phyloP scores from a whole-genome alignment of 2,329 filamentous ascomycete species.

The Drechslerella dactyloides region DNA sequence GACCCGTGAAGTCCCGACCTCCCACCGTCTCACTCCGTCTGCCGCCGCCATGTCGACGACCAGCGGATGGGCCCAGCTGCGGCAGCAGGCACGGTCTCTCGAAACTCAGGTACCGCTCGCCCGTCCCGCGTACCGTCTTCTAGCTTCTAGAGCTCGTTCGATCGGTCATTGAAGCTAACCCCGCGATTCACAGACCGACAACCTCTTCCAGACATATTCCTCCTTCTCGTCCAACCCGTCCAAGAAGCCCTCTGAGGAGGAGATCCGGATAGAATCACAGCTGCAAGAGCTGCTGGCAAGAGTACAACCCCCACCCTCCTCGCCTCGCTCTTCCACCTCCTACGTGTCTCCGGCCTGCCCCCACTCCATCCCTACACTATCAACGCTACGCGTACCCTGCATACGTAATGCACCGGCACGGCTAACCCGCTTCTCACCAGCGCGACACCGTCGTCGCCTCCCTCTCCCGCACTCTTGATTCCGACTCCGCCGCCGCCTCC shows the following conservation, averaged over 20 bases:
- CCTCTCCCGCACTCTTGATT: slow-evolving; percentile 87
- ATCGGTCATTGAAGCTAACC: slow-evolving; percentile 14
- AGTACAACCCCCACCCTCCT: slow-evolving; percentile 60
- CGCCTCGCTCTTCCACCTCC: not conserved
- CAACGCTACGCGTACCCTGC: slow-evolving; percentile 11
- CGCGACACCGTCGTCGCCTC: slow-evolving; percentile 81
- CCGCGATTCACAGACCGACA: slow-evolving; percentile 52
- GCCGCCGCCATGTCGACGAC: slow-evolving; percentile 28
- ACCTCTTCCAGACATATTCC: slow-evolving; percentile 72
- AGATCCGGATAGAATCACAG: slow-evolving; percentile 77
- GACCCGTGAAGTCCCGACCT: slow-evolving; percentile 9
- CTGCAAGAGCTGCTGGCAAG: slow-evolving; percentile 83
- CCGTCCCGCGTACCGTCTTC: slow-evolving; percentile 8
- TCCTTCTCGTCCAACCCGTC: slow-evolving; percentile 84
- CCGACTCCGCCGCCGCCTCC: slow-evolving; percentile 81
- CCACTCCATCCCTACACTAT: not conserved
- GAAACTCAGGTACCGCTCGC: slow-evolving; percentile 77
- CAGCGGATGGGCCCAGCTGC: slow-evolving; percentile 87
- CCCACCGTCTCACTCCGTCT: not conserved
- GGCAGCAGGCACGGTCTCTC: slow-evolving; percentile 85
- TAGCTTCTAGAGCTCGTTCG: slow-evolving; percentile 36
- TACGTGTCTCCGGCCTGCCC: slow-evolving; percentile 28
- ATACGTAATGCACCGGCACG: too few species aligned
- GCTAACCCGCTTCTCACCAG: slow-evolving; percentile 60
- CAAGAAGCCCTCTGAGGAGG: slow-evolving; percentile 82